Base-by-base conservation (phyloP, 2,329 filamentous ascomycete genomes). In the Trichoderma citrinoviride region DNA sequence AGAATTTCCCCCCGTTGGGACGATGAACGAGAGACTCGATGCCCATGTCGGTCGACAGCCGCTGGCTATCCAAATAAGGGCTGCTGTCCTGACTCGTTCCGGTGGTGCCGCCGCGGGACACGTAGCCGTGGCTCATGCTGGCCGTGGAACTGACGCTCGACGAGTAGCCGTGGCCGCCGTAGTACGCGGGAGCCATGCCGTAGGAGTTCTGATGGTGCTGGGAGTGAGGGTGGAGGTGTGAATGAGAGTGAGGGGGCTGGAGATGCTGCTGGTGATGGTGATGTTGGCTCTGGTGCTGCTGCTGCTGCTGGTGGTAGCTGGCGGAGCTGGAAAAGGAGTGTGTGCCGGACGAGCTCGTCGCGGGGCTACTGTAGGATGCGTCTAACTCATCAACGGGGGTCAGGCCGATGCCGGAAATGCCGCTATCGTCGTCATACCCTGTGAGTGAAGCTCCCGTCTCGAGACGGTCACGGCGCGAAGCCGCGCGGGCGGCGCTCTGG, bases 351-450 rank as follows among this genome's bases (percentile, higher is more conserved):
- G 78, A 76, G 65, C 77, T 78, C 64, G 79, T 81, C 73, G 83
- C 82, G 70, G 82, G 82, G 73, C 82, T 84, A 78, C 80, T 84
- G 77, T 84, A 84, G 70, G 81, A 81, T 71, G 82, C 78, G 75
- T 85, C 83, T 72, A 85, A 75, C 72, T 87, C 85, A 77, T 86
- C 84, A 77, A 84, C 80, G 73, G 82, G 82, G 67, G 82, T 85
- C 75, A 86, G 79, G 76, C 79, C 83, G 77, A 83, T 83, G 76
- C 81, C 83, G 74, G 84, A 88, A 79, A 90, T 85, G 73, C 87
- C 88, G 79, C 86, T 90, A 79, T 92, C 89, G 79, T 90, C 89
- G 79, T 85, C 84, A 81, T 85, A 85, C 77, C 78, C 80, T 76
- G 75, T 73, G 63, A 75, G 68, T 57, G 56, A 41, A 41, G 37